These are phyloP conservation scores for Cryphonectria parasitica DNA, from an alignment of 2,329 filamentous ascomycete genomes.

Conservation along the genomic window DNA sequence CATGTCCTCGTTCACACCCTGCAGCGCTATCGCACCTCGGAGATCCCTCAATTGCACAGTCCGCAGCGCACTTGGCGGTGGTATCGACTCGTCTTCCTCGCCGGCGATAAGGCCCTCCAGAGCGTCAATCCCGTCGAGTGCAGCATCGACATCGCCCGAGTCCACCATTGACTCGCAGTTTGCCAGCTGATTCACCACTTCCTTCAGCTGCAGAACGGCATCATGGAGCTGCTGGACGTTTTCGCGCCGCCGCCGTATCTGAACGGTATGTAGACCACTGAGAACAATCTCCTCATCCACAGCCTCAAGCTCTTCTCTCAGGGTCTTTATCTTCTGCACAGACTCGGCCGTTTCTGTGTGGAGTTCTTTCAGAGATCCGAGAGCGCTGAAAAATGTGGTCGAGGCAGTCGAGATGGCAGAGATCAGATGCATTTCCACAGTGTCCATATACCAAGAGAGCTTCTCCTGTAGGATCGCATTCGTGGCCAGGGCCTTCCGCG, in stretches of 20 bases:
- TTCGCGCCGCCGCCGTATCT: conserved; percentile 78
- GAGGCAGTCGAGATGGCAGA: conserved; percentile 95
- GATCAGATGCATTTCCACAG: conserved; percentile 95
- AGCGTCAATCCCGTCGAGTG: conserved; percentile 75
- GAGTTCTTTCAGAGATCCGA: conserved; percentile 87
- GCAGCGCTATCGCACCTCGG: conserved; percentile 75
- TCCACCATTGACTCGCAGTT: conserved; percentile 83
- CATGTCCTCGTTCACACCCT: conserved; percentile 79
- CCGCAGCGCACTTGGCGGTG: conserved; percentile 28
- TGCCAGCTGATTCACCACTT: conserved; percentile 75
- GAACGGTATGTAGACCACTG: conserved; percentile 82
- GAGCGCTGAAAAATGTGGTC: conserved; percentile 91
- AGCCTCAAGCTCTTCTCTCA: conserved; percentile 77
- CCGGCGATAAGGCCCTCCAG: conserved; percentile 83
- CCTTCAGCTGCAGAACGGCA: conserved; percentile 80
- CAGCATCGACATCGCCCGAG: conserved; percentile 78
- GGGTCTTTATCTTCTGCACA: conserved; percentile 78
- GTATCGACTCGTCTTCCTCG: conserved; percentile 50
- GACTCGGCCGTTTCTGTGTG: conserved; percentile 93
- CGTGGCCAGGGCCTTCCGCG: conserved; percentile 86
- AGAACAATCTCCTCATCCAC: conserved; percentile 87
- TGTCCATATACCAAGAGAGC: conserved; percentile 99
- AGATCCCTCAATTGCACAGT: conserved; percentile 65
- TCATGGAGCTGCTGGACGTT: conserved; percentile 83
- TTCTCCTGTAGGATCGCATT: conserved; percentile 99